Base-by-base conservation (phyloP, 805 yeast species). In the Ogataea siamensis region DNA sequence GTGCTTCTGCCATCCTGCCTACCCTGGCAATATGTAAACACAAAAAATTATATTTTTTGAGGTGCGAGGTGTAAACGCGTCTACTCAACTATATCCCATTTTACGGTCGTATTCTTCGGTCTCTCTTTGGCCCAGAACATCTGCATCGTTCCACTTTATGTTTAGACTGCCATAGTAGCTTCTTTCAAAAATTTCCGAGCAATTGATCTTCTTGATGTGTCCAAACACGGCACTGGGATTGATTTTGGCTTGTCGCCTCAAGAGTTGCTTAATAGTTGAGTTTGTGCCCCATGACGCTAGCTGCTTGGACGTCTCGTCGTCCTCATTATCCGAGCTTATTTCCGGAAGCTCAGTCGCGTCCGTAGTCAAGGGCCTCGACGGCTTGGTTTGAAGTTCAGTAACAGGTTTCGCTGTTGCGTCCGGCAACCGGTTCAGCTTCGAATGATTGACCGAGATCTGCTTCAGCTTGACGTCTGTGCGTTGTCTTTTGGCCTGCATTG, bases 171-270 rank as follows among this genome's bases (percentile, higher is more conserved):
- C 41, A 23, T 42, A 43, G 39, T 54, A 55, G 14, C 37, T 42
- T 17, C 43, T 47, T 5, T 45, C 51, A 21, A 58, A 57, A 8
- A 58, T 48, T 13, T 46, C 51, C 4, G 49, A 36, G 31, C 58
- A 49, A 22, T 54, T 46, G 16, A 55, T 46, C 24, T 34, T 39
- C 2, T 29, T 25, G 6, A 54, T 39, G 3, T 38, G 42, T 1
- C 64, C 65, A 47, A 60, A 60, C 12, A 60, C 41, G 1, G 28
- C 17, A 10, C 37, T 26, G 2, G 65, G 64, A 30, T 60, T 53
- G 12, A 42, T 44, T 10, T 28, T 34, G 6, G 45, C 35, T 34
- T 58, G 63, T 7, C 37, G 28, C 13, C 33, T 35, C n/a, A 57
- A 37, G 18, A 41, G 47, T 23, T 42, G 40, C 21, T 45, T 42